Conservation (phyloP, 441 rosid genomes). For the Gossypium lobatum region DNA sequence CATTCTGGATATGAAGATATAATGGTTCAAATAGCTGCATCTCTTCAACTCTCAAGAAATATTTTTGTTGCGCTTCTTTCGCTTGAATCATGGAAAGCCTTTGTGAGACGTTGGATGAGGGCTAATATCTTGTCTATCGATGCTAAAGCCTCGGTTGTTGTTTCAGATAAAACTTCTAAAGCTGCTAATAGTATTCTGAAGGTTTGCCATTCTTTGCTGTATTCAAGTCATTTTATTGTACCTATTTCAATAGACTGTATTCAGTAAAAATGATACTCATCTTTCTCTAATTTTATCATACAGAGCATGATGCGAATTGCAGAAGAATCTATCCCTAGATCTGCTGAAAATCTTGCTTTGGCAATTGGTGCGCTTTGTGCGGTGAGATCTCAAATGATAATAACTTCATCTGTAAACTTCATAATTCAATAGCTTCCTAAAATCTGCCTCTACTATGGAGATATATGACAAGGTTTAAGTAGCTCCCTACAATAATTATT, state of each 20-base stretch:
- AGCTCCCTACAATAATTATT: not conserved
- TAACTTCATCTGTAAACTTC: slow-evolving; percentile 15
- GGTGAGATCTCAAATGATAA: slow-evolving; percentile 36
- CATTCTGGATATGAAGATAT: slow-evolving; percentile 59
- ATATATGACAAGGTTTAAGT: not conserved
- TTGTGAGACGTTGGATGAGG: slow-evolving; percentile 78
- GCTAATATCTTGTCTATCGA: slow-evolving; percentile 44
- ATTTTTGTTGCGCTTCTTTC: slow-evolving; percentile 73
- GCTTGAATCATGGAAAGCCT: slow-evolving; percentile 86
- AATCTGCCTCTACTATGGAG: not conserved
- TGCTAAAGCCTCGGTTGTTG: slow-evolving; percentile 34
- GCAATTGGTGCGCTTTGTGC: slow-evolving; percentile 81
- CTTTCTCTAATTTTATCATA: slow-evolving; percentile 18
- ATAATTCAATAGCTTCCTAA: not conserved
- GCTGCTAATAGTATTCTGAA: slow-evolving; percentile 81
- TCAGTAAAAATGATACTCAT: not conserved
- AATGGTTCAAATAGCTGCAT: slow-evolving; percentile 58
- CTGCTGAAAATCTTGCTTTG: slow-evolving; percentile 78
- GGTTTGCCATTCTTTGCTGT: slow-evolving; percentile 36
- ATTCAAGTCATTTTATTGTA: not conserved
- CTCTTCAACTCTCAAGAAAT: slow-evolving; percentile 84
- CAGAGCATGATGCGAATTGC: slow-evolving; percentile 62
- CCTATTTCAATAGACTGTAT: slow-evolving; percentile 8
- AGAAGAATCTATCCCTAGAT: slow-evolving; percentile 78
- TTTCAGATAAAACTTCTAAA: slow-evolving; percentile 58